Evolutionary conservation across 2,329 filamentous ascomycete species (phyloP).

Genomic region (Periconia macrospinosa): DNA sequence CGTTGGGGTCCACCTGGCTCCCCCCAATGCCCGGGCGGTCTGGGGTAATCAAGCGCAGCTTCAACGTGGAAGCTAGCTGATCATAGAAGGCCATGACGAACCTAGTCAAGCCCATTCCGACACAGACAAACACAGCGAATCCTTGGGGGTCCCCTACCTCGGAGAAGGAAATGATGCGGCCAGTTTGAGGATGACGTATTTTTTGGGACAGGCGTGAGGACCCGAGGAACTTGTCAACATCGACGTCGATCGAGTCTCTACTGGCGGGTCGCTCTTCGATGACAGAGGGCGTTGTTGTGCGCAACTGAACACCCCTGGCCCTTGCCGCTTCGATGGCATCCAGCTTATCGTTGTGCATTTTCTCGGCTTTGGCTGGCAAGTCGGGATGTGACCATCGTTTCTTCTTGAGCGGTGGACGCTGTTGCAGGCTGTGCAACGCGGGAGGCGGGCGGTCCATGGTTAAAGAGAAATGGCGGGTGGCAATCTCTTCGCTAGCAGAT

Average conservation of each 20-base stretch:
- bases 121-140: conserved; percentile 91
- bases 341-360: conserved; percentile 36
- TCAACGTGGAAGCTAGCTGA: conserved; percentile 85
- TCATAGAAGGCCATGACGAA: conserved; percentile 98
- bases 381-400: conserved; percentile 46
- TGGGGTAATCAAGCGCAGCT: conserved; percentile 86
- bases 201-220: conserved; percentile 85
- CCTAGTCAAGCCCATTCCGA: conserved; percentile 95
- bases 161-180: conserved; percentile 89
- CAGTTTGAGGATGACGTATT: conserved; percentile 81
- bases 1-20: conserved; percentile 81
- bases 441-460: conserved; percentile 19
- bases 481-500: conserved; percentile 34
- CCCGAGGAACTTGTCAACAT: conserved; percentile 81
- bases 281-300: conserved; percentile 44
- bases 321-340: conserved; percentile 26
- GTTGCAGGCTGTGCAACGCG: conserved; percentile 31
- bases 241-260: conserved; percentile 84
- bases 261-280: conserved; percentile 75
- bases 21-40: conserved; percentile 93
- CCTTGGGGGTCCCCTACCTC: conserved; percentile 93
- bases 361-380: conserved; percentile 42
- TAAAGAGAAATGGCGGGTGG: conserved; percentile 31
- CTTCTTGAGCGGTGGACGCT: conserved; percentile 35
- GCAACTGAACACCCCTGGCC: conserved; percentile 7